Conservation (phyloP, 2,329 filamentous ascomycete genomes). For the Paecilomyces fulvus region DNA sequence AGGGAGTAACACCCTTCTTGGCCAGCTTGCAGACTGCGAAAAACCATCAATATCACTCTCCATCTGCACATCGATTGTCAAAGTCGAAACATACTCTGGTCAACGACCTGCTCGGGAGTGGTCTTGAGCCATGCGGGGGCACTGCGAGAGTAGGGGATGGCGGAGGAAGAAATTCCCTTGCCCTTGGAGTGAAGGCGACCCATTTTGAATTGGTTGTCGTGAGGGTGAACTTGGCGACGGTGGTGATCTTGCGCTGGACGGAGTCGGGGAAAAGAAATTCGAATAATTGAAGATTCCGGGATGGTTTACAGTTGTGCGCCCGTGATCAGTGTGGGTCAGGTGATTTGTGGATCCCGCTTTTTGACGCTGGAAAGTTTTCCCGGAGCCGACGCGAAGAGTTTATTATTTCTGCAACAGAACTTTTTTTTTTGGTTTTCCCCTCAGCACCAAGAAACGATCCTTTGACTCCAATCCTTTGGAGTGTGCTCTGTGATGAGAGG, state of each 20-base stretch:
- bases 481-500: not conserved
- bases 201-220: constrained; percentile 11
- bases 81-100: constrained; percentile 54
- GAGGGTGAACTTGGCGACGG: constrained; percentile 8
- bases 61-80: not conserved
- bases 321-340: constrained; percentile 8
- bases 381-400: not conserved
- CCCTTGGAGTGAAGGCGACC: constrained; percentile 89
- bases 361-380: constrained; percentile 2
- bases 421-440: not conserved
- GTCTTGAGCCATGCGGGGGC: constrained; percentile 96
- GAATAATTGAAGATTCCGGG: not conserved
- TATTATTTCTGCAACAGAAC: not conserved
- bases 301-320: not conserved
- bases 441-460: constrained; percentile 2
- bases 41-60: not conserved
- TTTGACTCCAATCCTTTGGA: not conserved
- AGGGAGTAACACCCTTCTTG: constrained; percentile 96
- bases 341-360: constrained; percentile 1
- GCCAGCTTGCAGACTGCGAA: constrained; percentile 75
- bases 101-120: constrained; percentile 94
- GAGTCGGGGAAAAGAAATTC: not conserved
- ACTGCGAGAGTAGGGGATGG: constrained; percentile 92
- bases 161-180: constrained; percentile 96
- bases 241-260: not conserved